Base-by-base conservation (phyloP, 2,329 filamentous ascomycete genomes). In the Exophiala phaeomuriformis region DNA sequence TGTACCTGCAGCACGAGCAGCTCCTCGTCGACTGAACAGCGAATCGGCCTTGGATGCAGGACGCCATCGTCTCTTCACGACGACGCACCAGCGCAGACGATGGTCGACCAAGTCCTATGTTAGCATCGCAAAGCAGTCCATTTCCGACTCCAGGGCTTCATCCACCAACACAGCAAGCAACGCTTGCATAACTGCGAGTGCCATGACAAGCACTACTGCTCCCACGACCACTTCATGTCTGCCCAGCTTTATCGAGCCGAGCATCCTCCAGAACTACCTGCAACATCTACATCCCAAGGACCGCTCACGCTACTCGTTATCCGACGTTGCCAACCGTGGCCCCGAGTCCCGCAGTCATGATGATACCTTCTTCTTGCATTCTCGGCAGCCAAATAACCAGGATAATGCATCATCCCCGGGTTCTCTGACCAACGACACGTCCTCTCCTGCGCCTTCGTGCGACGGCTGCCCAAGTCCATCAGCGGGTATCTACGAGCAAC, bases 231-330 rank as follows among this genome's bases (percentile, higher is more conserved):
- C 37, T 12, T 59, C 57, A 5, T 57, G 54, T 7, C 40, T 59
- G 3, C 57, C 57, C 5, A 55, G 51, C 33, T 59, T 59, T 43
- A 59, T 59, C 33, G 57, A 57, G 51, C 57, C 57, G 10, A 49
- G 48, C 8, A 28, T 59, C 8, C 30, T 59, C 28, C 49, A 50
- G 37, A 56, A 52, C 52, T 59, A 59, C 40, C 54, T 59, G 12
- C 53, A 56, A 5, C 52, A 59, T 40, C 51, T 59, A 10, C 57
- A 59, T 49, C 57, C 57, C 8, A 59, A 49, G 5, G 57, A 59
- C 33, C 54, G 57, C 33, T 28, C 50, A 10, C 54, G 57, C 7
- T 59, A 59, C 27, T 52, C 51, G 4, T 12, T 53, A 8, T 39
- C 51, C n/a, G 29, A 48, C 35, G 40, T 27, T 5, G 45, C 51